A percentile compares a stretch with the other conserved stretches of the same genome.
These are phyloP conservation scores for Lasiosphaeriaceae sp. DNA, from an alignment of 495 filamentous ascomycete genomes.

Conservation along the genomic window DNA sequence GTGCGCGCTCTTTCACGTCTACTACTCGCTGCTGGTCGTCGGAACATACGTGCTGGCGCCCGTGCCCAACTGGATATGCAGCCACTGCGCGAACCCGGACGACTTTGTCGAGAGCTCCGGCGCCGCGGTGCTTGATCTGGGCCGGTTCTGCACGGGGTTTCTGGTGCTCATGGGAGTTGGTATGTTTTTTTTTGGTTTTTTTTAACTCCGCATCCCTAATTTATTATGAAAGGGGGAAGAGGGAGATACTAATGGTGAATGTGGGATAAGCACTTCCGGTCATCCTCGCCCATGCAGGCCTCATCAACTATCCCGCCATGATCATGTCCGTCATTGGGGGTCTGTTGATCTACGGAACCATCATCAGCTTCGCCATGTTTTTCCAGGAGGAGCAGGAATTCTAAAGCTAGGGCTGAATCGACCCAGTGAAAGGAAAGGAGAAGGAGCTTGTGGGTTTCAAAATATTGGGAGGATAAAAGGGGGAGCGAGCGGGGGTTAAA, in stretches of 20 bases:
- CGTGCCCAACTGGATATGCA: conserved; percentile 92
- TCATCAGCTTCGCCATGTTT: conserved; percentile 96
- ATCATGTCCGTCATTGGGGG: conserved; percentile 92
- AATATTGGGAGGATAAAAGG: not conserved
- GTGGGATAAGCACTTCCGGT: conserved; percentile 98
- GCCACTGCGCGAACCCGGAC: conserved; percentile 84
- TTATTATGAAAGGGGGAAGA: too few species aligned
- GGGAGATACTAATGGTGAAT: too few species aligned
- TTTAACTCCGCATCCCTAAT: not conserved
- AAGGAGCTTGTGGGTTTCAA: not conserved
- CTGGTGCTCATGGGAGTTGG: conserved; percentile 97
- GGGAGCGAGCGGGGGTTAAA: too few species aligned
- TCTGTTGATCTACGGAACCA: conserved; percentile 92
- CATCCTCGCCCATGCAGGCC: conserved; percentile 76
- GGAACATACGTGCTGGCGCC: conserved; percentile 93
- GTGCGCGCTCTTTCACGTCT: conserved; percentile 87
- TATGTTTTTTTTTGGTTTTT: conserved; percentile 45
- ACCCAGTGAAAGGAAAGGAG: not conserved
- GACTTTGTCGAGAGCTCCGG: conserved; percentile 89
- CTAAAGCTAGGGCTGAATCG: conserved; percentile 14
- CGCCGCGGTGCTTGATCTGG: conserved; percentile 81
- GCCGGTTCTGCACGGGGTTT: conserved; percentile 91
- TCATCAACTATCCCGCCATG: conserved; percentile 83
- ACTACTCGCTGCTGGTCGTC: conserved; percentile 90
- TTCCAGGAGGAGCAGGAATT: conserved; percentile 95